Conservation (phyloP, 192 early-diverging fungal genomes). For the Gaertneriomyces semiglobifer region DNA sequence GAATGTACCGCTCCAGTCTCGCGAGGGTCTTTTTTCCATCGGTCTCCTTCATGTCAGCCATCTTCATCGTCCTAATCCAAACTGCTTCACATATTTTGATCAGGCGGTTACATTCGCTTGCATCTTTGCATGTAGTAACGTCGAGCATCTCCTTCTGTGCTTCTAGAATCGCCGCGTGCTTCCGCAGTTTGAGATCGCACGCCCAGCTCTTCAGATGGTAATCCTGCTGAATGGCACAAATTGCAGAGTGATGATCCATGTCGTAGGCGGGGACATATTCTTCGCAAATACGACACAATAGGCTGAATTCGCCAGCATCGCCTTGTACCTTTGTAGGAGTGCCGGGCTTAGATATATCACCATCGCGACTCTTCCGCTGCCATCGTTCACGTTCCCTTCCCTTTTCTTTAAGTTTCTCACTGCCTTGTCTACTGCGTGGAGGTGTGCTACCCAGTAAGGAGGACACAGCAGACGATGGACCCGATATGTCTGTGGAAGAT, state of each 20-base stretch:
- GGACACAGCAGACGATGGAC: background rate
- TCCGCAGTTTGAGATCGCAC: slow-evolving; percentile 62
- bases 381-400: too few species aligned
- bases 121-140: slow-evolving; percentile 45
- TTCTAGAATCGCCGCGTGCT: slow-evolving; percentile 51
- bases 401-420: too few species aligned
- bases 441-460: too few species aligned
- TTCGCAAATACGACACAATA: slow-evolving; percentile 87
- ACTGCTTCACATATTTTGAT: slow-evolving; percentile 31
- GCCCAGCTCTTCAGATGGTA: slow-evolving; percentile 42
- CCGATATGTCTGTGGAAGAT: too few species aligned
- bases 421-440: too few species aligned
- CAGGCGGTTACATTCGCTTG: slow-evolving; percentile 40
- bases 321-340: too few species aligned
- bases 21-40: slow-evolving; percentile 35
- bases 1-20: slow-evolving; percentile 22
- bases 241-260: slow-evolving; percentile 74
- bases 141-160: slow-evolving; percentile 47
- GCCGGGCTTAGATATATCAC: too few species aligned
- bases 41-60: slow-evolving; percentile 27
- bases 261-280: slow-evolving; percentile 61
- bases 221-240: slow-evolving; percentile 72
- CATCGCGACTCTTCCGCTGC: too few species aligned
- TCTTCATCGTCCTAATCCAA: slow-evolving; percentile 26
- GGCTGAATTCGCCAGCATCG: background rate